Base-by-base conservation (phyloP, 1,284 basidiomycete genomes). In the Ceratobasidium sp. region DNA sequence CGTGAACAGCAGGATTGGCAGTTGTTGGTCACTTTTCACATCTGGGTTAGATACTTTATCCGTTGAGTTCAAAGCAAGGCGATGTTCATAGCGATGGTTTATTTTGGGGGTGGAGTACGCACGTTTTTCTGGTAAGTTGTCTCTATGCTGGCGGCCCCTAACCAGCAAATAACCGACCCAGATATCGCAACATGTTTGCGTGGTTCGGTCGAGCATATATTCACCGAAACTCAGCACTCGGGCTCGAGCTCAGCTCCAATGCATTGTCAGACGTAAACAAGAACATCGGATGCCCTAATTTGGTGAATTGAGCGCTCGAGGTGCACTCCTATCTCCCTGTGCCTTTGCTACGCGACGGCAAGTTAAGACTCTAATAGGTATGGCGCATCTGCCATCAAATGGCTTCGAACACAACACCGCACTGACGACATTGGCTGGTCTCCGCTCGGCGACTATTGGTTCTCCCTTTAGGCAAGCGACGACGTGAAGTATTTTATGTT, bases 211-310 rank as follows among this genome's bases (percentile, higher is more conserved):
- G 3, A 31, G 53, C 24, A 58, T 58, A 37, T 58, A 58, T n/a
- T 19, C 56, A n/a, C 22, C 19, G 16, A 16, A 16, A 43, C 16
- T 43, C 16, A 37, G 27, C 11, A 31, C 11, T 54, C 27, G 53
- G 19, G 29, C 6, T 29, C 11, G 56, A 58, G 31, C 56, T 22
- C 31, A 37, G 56, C 56, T 37, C 34, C 56, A 58, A 37, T 58
- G 56, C 56, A n/a, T 58, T 58, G 56, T 58, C n/a, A 16, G 29
- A 37, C 56, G n/a, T 37, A 37, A 37, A 37, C 56, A 58, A 5
- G 31, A 58, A 37, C 56, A 58, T 58, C 56, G 31, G 56, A 37
- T 58, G 13, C n/a, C 56, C 11, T 11, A 13, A 58, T 58, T 58
- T 37, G 34, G 56, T 29, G 14, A 58, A 37, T 58, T 37, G 56